Conservation (phyloP, 345 rosid genomes). For the Syzygium jambos region DNA sequence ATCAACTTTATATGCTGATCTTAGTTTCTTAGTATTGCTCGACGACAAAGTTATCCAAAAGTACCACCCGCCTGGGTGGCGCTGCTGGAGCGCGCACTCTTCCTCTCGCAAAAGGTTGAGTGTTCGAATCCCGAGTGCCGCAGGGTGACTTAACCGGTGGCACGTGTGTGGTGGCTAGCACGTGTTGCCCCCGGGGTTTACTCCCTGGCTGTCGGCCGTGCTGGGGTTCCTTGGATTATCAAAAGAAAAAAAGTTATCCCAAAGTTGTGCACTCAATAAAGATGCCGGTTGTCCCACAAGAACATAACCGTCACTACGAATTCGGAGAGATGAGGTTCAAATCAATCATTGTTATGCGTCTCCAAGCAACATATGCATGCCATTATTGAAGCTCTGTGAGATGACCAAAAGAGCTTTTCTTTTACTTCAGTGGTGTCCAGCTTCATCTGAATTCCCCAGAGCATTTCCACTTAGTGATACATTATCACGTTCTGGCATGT, state of each 20-base stretch:
- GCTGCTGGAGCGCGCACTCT: no score
- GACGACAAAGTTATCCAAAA: background rate
- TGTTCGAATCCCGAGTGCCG: no score
- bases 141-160: no score
- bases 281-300: background rate
- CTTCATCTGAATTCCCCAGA: background rate
- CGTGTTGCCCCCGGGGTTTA: no score
- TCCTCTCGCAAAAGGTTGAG: no score
- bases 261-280: background rate
- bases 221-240: no score
- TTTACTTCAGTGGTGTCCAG: background rate
- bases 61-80: no score
- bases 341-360: background rate
- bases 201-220: no score
- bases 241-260: background rate
- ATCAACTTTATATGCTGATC: background rate
- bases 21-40: background rate
- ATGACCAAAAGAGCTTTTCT: background rate
- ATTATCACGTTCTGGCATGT: background rate
- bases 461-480: background rate
- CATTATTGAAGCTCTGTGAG: background rate
- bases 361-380: background rate
- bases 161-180: no score
- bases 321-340: background rate
- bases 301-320: background rate